Evolutionary conservation across 1,139 yeast genomes (phyloP), one percentile per base, ranked within the genome.

Genomic region (Chernovozyma sophiae-reginae): DNA sequence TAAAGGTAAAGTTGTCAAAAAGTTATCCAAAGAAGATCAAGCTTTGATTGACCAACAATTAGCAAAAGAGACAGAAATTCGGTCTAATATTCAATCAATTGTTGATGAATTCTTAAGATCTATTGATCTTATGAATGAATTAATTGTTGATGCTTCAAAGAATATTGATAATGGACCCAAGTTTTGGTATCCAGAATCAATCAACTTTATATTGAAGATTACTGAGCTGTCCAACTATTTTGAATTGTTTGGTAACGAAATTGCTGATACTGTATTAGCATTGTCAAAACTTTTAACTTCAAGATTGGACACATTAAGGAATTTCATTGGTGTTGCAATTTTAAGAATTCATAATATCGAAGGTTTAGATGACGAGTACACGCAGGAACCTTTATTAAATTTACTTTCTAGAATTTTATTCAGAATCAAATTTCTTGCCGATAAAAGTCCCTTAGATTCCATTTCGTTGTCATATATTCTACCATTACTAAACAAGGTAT

Each of bases 1-100:
- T 39, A 81, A 81, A 56, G 67, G 66, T 30, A 59, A 60, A 34
- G 39, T 56, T 30, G 57, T 55, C 4, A 48, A 52, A 4, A 84
- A 82, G 51, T 65, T 82, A 34, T 72, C 95, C 8, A 84, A 79
- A 47, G 97, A 89, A 51, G 96, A 92, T 42, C 84, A 79, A 48
- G 61, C 51, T 0, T 56, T 74, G 40, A 78, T 84, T 2, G 71
- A 72, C 34, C 77, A 73, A 32, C 90, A 86, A 52, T 52, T 87
- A 15, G 64, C 56, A 0, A 72, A 77, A 44, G 97, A 92, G 53
- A 49, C 72, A 0, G 52, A 45, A 3, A 73, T 83, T 18, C 74
- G 96, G 42, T 35, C 42, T 0, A 54, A 65, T 2, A 71, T 87
- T 4, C 57, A 62, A 17, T 31, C 38, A 0, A 56, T 65, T 11